These are phyloP conservation scores for Penicillium occitanis DNA, from an alignment of 2,329 filamentous ascomycete species.

Conservation along the genomic window DNA sequence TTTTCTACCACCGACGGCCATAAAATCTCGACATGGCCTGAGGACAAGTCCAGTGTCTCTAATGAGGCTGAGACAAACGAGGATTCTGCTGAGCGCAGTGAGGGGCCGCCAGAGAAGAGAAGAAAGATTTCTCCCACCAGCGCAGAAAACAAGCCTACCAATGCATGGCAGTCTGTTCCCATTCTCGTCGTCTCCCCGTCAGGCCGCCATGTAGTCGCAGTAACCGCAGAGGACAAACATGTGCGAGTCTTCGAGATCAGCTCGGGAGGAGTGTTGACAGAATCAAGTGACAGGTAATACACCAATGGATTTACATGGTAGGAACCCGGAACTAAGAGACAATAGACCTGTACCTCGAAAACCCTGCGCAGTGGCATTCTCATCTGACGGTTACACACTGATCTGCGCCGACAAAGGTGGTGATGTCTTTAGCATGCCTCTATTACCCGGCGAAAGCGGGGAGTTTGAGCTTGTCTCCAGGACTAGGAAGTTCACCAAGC, in stretches of 20 bases:
- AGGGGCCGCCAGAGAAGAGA: slow-evolving; percentile 47
- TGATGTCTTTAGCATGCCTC: slow-evolving; percentile 85
- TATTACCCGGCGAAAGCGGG: slow-evolving; percentile 50
- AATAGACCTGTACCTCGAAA: slow-evolving; percentile 81
- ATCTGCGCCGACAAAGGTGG: slow-evolving; percentile 93
- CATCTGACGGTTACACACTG: slow-evolving; percentile 69
- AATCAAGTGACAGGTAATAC: slow-evolving; percentile 70
- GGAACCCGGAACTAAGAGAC: background rate
- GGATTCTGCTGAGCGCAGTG: slow-evolving; percentile 21
- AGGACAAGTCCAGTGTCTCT: background rate
- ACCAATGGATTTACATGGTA: background rate
- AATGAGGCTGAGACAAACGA: background rate
- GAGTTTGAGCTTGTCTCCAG: slow-evolving; percentile 15
- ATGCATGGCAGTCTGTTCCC: slow-evolving; percentile 62
- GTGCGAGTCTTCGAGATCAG: slow-evolving; percentile 77
- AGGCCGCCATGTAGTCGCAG: slow-evolving; percentile 68
- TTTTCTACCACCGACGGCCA: slow-evolving; percentile 61
- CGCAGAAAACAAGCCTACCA: slow-evolving; percentile 28
- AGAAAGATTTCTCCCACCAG: slow-evolving; percentile 40
- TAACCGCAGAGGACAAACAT: slow-evolving; percentile 89
- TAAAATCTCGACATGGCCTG: slow-evolving; percentile 63
- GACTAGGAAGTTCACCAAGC: slow-evolving; percentile 44
- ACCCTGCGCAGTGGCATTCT: slow-evolving; percentile 72
- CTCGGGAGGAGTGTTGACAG: slow-evolving; percentile 59
- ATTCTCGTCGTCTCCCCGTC: slow-evolving; percentile 65